Conservation (phyloP, 148 eudicot genomes). For the Fallopia convolvulus region DNA sequence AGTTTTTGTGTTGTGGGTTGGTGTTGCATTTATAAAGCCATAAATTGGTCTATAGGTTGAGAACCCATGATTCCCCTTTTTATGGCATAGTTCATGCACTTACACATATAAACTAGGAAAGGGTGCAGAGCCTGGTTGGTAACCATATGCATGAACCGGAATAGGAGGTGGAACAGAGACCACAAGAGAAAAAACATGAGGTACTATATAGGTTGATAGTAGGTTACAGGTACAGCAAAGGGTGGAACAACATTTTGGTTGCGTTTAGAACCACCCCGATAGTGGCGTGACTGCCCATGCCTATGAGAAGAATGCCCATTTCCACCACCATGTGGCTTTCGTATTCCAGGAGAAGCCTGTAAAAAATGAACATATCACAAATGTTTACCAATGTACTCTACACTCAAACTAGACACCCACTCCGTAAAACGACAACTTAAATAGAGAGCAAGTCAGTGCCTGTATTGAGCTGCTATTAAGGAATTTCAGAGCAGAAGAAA, state of each 20-base stretch:
- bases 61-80: too few species aligned
- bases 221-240: constrained; percentile 40
- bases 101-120: constrained; percentile 15
- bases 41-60: too few species aligned
- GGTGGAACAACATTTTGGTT: constrained; percentile 32
- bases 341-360: constrained; percentile 34
- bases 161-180: constrained; percentile 32
- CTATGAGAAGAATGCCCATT: constrained; percentile 31
- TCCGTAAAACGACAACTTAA: not conserved
- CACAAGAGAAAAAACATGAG: constrained; percentile 39
- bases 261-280: constrained; percentile 35
- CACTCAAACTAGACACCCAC: not conserved
- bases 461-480: not conserved
- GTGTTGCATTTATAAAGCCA: too few species aligned
- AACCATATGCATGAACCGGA: constrained; percentile 43
- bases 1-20: too few species aligned
- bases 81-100: too few species aligned
- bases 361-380: constrained; percentile 9
- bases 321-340: constrained; percentile 36
- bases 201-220: constrained; percentile 29
- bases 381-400: not conserved
- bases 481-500: not conserved
- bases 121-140: constrained; percentile 29
- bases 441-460: not conserved
- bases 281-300: constrained; percentile 24